A percentile compares a stretch with the other conserved stretches of the same genome.
Evolutionary conservation across 2,329 filamentous ascomycete species (phyloP).

Genomic region (Exserohilum turcica): DNA sequence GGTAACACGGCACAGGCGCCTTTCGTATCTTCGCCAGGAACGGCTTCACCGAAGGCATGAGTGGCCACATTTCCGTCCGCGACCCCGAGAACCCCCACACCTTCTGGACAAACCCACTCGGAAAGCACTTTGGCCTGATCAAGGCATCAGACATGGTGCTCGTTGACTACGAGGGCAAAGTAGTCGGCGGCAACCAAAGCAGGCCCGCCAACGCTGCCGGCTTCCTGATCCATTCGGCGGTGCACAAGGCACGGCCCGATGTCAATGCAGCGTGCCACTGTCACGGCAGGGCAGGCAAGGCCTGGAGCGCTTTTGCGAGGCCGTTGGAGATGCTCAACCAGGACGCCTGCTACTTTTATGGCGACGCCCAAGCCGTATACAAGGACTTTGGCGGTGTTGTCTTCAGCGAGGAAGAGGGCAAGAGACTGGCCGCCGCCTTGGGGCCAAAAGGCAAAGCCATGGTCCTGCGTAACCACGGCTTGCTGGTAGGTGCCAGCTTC

Average conservation of each 20-base stretch:
- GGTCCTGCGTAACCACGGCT: slow-evolving; percentile 73
- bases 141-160: slow-evolving; percentile 71
- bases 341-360: slow-evolving; percentile 68
- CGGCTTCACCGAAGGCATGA: slow-evolving; percentile 71
- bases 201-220: slow-evolving; percentile 70
- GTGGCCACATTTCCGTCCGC: slow-evolving; percentile 69
- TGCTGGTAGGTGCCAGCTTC: slow-evolving; percentile 53
- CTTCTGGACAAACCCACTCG: slow-evolving; percentile 74
- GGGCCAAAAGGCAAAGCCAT: slow-evolving; percentile 66
- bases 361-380: slow-evolving; percentile 68
- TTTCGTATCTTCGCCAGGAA: slow-evolving; percentile 71
- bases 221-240: slow-evolving; percentile 71
- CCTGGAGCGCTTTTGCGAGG: slow-evolving; percentile 68
- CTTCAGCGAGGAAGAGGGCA: slow-evolving; percentile 66
- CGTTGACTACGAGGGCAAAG: slow-evolving; percentile 65
- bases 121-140: slow-evolving; percentile 67
- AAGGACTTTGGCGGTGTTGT: slow-evolving; percentile 68
- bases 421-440: slow-evolving; percentile 66
- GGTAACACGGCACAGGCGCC: slow-evolving; percentile 43
- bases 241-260: slow-evolving; percentile 69
- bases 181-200: slow-evolving; percentile 66
- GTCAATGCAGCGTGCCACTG: slow-evolving; percentile 71
- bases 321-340: slow-evolving; percentile 74
- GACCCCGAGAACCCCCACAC: slow-evolving; percentile 66
- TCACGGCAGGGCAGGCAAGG: slow-evolving; percentile 69